Evolutionary conservation across 1,284 basidiomycete genomes (phyloP).

Genomic region (Chalciporus piperatoides): DNA sequence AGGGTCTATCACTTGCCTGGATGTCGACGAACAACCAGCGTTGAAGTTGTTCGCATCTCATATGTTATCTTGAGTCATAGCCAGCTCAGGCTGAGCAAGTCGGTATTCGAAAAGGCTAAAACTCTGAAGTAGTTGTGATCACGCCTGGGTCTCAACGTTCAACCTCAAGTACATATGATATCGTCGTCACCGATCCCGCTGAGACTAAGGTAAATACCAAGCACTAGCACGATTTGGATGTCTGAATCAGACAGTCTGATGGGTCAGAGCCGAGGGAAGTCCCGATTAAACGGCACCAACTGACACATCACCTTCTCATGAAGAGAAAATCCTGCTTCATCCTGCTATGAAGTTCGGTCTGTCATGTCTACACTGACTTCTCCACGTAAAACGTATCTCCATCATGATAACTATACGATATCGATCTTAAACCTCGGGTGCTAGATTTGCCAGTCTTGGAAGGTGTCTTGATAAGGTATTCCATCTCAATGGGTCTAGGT

Average conservation of each 20-base stretch:
- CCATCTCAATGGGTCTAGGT: conserved; percentile 12
- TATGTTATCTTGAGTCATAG: background rate
- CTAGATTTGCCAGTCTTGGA: conserved; percentile 13
- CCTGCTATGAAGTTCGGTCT: conserved; percentile 4
- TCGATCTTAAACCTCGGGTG: conserved; percentile 16
- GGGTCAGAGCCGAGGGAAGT: conserved; percentile 5
- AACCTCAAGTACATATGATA: background rate
- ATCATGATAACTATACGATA: background rate
- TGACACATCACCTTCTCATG: conserved; percentile 13
- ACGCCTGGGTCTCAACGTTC: background rate
- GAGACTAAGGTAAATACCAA: background rate
- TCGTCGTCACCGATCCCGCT: background rate
- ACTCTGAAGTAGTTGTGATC: conserved; percentile 17
- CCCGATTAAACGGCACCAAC: conserved; percentile 7
- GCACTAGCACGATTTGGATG: background rate
- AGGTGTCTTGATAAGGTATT: conserved; percentile 12
- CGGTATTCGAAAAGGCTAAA: conserved; percentile 23
- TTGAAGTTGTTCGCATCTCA: background rate
- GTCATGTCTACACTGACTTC: conserved; percentile 13
- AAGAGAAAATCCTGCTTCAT: conserved; percentile 17
- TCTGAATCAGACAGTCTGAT: too few relatives aligned
- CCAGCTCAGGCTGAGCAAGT: conserved; percentile 1
- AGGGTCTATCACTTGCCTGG: background rate
- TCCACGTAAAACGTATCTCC: conserved; percentile 22
- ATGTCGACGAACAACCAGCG: background rate